Percentiles rank a stretch among this genome's conserved stretches.
Conservation (phyloP, 805 yeast species). For the Candida glaebosa region DNA sequence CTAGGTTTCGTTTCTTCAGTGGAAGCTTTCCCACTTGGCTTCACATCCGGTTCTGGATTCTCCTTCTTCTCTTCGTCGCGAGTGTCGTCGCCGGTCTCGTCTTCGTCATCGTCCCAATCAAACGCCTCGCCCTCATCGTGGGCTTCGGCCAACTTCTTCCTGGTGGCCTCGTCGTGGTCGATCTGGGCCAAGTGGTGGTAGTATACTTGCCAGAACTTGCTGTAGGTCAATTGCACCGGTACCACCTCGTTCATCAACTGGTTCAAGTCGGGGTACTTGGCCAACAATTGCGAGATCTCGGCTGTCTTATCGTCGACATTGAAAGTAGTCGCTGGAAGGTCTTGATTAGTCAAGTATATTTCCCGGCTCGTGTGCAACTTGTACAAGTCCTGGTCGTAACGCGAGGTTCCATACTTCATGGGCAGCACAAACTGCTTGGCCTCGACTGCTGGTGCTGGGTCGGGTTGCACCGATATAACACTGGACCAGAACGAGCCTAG, state of each 20-base stretch:
- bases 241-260: slow-evolving; percentile 60
- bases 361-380: slow-evolving; percentile 35
- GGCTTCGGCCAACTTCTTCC: slow-evolving; percentile 53
- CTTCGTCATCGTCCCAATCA: slow-evolving; percentile 52
- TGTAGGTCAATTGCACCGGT: slow-evolving; percentile 57
- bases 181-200: slow-evolving; percentile 52
- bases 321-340: slow-evolving; percentile 26
- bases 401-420: slow-evolving; percentile 33
- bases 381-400: slow-evolving; percentile 37
- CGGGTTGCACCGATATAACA: slow-evolving; percentile 27
- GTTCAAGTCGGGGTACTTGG: slow-evolving; percentile 44
- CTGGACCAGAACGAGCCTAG: slow-evolving; percentile 53
- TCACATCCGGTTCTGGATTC: background rate
- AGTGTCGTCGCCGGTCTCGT: slow-evolving; percentile 25
- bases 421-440: slow-evolving; percentile 19
- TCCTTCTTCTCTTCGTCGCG: slow-evolving; percentile 4
- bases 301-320: slow-evolving; percentile 46
- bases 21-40: background rate
- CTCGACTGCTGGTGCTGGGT: slow-evolving; percentile 9
- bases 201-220: slow-evolving; percentile 74
- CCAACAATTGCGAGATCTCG: slow-evolving; percentile 47
- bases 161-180: slow-evolving; percentile 57
- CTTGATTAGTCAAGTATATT: slow-evolving; percentile 14
- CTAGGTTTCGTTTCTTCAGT: background rate
- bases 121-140: slow-evolving; percentile 47